Base-by-base conservation (phyloP, 352 stramenopile species). In the Phytophthora pistaciae region DNA sequence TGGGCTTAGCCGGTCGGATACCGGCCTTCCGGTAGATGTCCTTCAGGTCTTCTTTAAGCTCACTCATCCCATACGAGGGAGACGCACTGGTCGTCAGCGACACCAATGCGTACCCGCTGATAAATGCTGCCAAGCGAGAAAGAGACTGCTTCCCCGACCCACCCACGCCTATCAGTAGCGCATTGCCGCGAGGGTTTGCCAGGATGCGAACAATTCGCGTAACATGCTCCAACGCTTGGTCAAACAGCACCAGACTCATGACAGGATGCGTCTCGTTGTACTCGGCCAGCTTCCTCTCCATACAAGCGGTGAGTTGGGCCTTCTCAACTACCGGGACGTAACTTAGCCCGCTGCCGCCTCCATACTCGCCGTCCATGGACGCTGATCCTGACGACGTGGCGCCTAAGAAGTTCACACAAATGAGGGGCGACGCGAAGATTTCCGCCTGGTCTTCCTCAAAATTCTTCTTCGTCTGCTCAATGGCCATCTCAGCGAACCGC, bases 231-330 rank as follows among this genome's bases (percentile, higher is more conserved):
- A 98, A 80, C 3, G 94, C 94, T 68, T 97, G 88, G 16, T 98
- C 92, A 70, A 98, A 98, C 0, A 98, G 67, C 40, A 98, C 93
- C 9, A 98, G 75, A 63, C 95, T 87, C 91, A 98, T 97, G 7
- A 98, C 96, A 0, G 95, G 88, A 69, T 98, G 91, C 5, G 77
- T 87, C 59, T 99, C 94, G 62, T 99, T 99, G 79, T 98, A 98
- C 13, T 88, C 77, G 11, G 71, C 68, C 3, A 98, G 74, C 50
- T 92, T 91, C 5, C 66, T 69, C 50, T 97, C 79, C 21, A 97
- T 64, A 11, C 75, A 83, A 42, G 31, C 23, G 0, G 78, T 85
- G 14, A 96, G 81, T 25, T 91, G 77, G 1, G 64, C 18, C 36
- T 85, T 91, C 27, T 94, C 86, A 5, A 36, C 14, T 1, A 93